Base-by-base conservation (phyloP, 768 basidiomycete genomes). In the Leucogyrophana mollusca region DNA sequence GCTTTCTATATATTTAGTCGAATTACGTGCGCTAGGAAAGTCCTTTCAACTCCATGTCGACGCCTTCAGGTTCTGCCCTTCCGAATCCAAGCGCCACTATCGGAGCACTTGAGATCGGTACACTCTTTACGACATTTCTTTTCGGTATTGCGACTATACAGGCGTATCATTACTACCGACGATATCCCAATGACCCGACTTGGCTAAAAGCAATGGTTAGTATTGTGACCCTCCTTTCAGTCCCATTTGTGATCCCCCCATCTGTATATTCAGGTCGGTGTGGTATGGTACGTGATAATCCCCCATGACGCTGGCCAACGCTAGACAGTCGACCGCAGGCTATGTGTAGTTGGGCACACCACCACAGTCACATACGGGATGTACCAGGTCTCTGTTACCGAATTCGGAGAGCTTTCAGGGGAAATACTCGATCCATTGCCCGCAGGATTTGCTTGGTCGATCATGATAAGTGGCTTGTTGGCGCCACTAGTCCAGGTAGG, bases 61-160 rank as follows among this genome's bases (percentile, higher is more conserved):
- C n/a, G n/a, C n/a, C n/a, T n/a, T n/a, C n/a, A n/a, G n/a, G n/a
- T n/a, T n/a, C n/a, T n/a, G n/a, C n/a, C n/a, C n/a, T n/a, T n/a
- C n/a, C n/a, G n/a, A n/a, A n/a, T n/a, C n/a, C n/a, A n/a, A n/a
- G n/a, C n/a, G n/a, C 59, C 34, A 56, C 60, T 1, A 43, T 48
- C 20, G 62, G 62, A 14, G 59, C 59, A 5, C 45, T 62, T 13
- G 52, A 59, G 41, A 54, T 62, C 45, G 62, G 62, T 11, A 50
- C 53, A 27, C 9, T 59, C 6, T 21, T 57, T 20, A 57, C 58
- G 8, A 53, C 51, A 4, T 57, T 53, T 22, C 53, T 64, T 4
- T 64, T 57, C 34, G 62, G 62, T 4, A 21, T 64, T 9, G 48
- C 49, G n/a, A 62, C 56, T 3, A 52, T 50, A 10, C 62, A 64